Conservation (phyloP, 2,329 filamentous ascomycete genomes). For the Epichloe gansuensis region DNA sequence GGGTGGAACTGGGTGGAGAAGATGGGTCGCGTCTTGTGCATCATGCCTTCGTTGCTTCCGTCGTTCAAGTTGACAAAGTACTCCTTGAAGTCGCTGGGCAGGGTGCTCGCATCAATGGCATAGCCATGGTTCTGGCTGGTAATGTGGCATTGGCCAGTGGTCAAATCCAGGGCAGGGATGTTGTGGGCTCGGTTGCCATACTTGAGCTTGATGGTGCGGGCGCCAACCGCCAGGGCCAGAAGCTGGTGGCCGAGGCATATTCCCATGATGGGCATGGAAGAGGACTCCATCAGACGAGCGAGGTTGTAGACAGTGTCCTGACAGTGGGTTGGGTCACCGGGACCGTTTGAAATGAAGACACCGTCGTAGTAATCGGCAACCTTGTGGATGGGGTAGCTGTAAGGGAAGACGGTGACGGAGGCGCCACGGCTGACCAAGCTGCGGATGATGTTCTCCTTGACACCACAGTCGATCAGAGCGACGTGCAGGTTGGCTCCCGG, state of each 20-base stretch:
- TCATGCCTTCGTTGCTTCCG: conserved; percentile 93
- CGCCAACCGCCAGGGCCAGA: conserved; percentile 77
- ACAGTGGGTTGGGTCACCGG: conserved; percentile 95
- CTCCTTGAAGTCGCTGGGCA: conserved; percentile 83
- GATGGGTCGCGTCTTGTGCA: conserved; percentile 90
- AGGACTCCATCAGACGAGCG: conserved; percentile 78
- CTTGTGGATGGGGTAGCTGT: conserved; percentile 96
- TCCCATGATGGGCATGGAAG: conserved; percentile 87
- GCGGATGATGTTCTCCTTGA: conserved; percentile 98
- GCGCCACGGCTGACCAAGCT: conserved; percentile 85
- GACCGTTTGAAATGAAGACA: conserved; percentile 98
- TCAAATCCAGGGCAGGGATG: conserved; percentile 89
- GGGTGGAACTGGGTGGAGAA: conserved; percentile 99
- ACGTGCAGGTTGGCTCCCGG: conserved; percentile 76
- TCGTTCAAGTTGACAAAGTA: conserved; percentile 99
- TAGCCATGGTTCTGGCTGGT: conserved; percentile 98
- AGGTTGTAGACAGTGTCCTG: conserved; percentile 90
- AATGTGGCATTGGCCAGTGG: conserved; percentile 95
- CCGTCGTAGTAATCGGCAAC: conserved; percentile 95
- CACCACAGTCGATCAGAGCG: conserved; percentile 92
- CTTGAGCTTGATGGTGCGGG: conserved; percentile 91
- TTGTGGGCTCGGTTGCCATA: conserved; percentile 99
- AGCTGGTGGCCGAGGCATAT: conserved; percentile 98
- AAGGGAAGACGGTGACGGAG: conserved; percentile 88
- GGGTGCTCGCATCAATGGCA: conserved; percentile 74